A percentile compares a stretch with the other conserved stretches of the same genome.
Evolutionary conservation across 768 basidiomycete genomes (phyloP).

Genomic region (Leccinum rimulosum): DNA sequence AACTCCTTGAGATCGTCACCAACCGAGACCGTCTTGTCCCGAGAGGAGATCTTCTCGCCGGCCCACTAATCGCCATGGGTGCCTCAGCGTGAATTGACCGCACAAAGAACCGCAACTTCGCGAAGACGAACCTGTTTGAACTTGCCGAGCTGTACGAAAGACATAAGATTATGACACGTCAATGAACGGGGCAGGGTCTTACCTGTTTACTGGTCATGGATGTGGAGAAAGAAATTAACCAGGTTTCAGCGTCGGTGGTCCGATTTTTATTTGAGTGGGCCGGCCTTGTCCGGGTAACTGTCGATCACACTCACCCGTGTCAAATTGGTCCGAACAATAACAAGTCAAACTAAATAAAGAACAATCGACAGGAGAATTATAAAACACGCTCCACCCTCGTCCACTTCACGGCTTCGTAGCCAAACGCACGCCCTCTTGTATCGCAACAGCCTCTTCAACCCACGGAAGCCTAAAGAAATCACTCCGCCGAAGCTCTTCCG

Average conservation of each 20-base stretch:
- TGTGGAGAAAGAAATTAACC: constrained; percentile 1
- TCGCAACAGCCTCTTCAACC: constrained; percentile 85
- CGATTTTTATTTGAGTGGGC: constrained; percentile 19
- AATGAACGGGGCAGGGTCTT: constrained; percentile 9
- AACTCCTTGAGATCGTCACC: constrained; percentile 74
- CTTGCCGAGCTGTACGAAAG: constrained; percentile 60
- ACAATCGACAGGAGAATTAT: constrained; percentile 3
- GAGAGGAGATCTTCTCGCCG: constrained; percentile 81
- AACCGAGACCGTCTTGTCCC: constrained; percentile 75
- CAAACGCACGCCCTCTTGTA: constrained; percentile 78
- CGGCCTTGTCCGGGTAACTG: constrained; percentile 15
- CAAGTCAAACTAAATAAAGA: neutral
- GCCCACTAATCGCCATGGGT: constrained; percentile 61
- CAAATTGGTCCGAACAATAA: neutral
- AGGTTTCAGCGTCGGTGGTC: constrained; percentile 4
- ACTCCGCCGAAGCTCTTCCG: constrained; percentile 83
- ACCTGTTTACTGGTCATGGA: constrained; percentile 70
- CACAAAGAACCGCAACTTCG: constrained; percentile 3
- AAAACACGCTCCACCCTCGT: neutral
- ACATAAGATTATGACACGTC: neutral
- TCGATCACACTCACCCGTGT: constrained; percentile 1
- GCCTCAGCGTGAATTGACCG: constrained; percentile 19
- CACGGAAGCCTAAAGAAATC: constrained; percentile 92
- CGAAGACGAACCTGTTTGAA: constrained; percentile 60
- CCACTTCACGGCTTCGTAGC: constrained; percentile 44